A percentile compares a stretch with the other conserved stretches of the same genome.
Conservation (phyloP, 306 rosid genomes). For the Castanopsis chinensis region DNA sequence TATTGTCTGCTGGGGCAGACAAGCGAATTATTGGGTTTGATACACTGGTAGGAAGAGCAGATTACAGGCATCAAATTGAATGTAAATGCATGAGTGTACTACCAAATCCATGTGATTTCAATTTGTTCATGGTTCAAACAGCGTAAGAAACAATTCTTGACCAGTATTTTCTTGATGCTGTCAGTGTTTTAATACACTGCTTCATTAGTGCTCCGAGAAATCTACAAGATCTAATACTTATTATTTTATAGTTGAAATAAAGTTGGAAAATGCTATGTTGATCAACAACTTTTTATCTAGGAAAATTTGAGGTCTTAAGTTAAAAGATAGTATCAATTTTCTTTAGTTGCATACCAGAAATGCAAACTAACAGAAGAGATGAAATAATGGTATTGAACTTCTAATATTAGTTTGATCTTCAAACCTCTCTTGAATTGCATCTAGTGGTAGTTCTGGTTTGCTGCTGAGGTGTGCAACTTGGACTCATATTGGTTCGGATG, state of each 20-base stretch:
- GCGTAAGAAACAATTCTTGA: slow-evolving; percentile 43
- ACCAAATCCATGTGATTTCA: slow-evolving; percentile 81
- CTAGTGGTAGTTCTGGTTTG: neutral
- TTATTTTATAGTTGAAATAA: neutral
- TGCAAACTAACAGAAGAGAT: neutral
- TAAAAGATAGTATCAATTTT: neutral
- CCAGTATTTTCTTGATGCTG: neutral
- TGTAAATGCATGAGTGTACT: slow-evolving; percentile 87
- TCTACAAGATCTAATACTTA: neutral
- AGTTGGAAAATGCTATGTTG: neutral
- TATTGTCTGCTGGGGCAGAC: slow-evolving; percentile 94
- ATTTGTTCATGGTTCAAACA: slow-evolving; percentile 86
- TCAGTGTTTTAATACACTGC: neutral
- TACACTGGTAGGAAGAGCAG: slow-evolving; percentile 56
- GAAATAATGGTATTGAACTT: neutral
- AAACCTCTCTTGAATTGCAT: neutral
- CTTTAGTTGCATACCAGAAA: neutral
- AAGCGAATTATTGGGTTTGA: slow-evolving; percentile 79
- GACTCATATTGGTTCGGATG: neutral
- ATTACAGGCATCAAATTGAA: slow-evolving; percentile 84
- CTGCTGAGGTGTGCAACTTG: neutral
- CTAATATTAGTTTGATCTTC: neutral
- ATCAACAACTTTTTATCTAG: neutral
- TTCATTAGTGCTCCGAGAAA: neutral
- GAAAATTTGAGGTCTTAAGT: neutral